Evolutionary conservation across 139 green algal species (phyloP), one percentile per base, ranked within the genome.

Genomic region (Pseudopediastrum boryanum): DNA sequence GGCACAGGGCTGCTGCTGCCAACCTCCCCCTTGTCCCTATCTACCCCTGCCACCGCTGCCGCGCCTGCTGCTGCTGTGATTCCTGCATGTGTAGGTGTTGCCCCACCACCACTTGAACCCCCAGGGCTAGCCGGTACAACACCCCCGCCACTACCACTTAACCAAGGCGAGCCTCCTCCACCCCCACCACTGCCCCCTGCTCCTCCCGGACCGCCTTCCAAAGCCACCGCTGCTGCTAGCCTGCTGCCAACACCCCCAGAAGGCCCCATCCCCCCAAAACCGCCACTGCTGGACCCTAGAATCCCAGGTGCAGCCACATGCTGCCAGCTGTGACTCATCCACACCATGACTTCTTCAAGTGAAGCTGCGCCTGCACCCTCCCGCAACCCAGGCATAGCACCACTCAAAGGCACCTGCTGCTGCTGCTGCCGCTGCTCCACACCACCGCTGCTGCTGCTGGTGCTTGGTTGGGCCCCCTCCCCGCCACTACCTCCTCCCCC

Each of bases 301-400:
- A 38, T 29, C 61, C 44, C 56, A 71, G 71, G 56, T 79, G 71
- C n/a, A 71, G 54, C n/a, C 39, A 50, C 41, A n/a, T 70, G 52
- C 4, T 50, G 3, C 59, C 59, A 71, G 59, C 35, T 65, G 41
- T 29, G 41, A 39, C 19, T 43, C 36, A 78, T 54, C 71, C 71
- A 78, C 27, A 19, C 12, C 36, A 58, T 27, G 36, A 74, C 5
- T 52, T 79, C 70, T 46, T 83, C 62, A 66, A 73, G 54, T 12
- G 52, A 27, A 19, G 39, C 46, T 39, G 31, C 70, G 43, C 29
- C 36, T 56, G 64, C 58, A 35, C 54, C 38, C 2, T n/a, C 52
- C n/a, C 9, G 4, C 41, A 35, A 80, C 19, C 58, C 41, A 36
- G 29, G 68, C 27, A 61, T 8, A 46, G 12, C 54, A 9, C 50